Evolutionary conservation across 306 rosid genomes (phyloP), one percentile per base, ranked within the genome.

Genomic region (Pterocarpus santalinus): DNA sequence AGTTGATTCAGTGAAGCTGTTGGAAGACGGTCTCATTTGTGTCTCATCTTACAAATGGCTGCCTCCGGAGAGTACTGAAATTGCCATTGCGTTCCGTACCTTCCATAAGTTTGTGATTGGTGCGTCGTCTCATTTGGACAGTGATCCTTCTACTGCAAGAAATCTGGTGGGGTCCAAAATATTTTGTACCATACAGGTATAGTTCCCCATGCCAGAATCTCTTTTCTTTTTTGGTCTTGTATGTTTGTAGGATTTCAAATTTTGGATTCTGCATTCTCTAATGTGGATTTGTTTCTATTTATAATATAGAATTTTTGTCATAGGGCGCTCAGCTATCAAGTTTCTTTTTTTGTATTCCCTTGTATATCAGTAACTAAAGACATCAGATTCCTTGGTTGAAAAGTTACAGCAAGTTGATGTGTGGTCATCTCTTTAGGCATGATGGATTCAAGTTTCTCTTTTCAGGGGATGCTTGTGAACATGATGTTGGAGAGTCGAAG

Each of bases 1-100:
- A 58, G 34, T 86, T 84, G 83, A 84, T 77, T 62, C 72, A 41
- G 92, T 90, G 82, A 88, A 89, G 89, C 75, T 89, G 60, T 92
- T 93, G 81, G 87, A 84, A 81, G 92, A 93, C 86, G 94, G 93
- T 73, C 87, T 95, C 38, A 87, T 91, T 64, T 93, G 89, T 85
- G 96, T 93, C 4, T 95, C 99, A 8, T 91, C 94, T 72, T 93
- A 89, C 90, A 93, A 95, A 86, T 95, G 97, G 94, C 66, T 95
- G 72, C 95, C 94, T 65, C 94, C 96, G 0, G 83, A 80, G 82
- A 95, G 98, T 85, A 85, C 96, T 0, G 99, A 95, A 86, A 93
- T 93, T 34, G 90, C 93, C 0, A 81, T 93, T 55, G 97, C 90
- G 0, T 91, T 93, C 77, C 98, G 97, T 2, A 83, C 88, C 61